phyloP scores from a whole-genome alignment of 345 rosid species.

The Gossypioides kirkii region DNA sequence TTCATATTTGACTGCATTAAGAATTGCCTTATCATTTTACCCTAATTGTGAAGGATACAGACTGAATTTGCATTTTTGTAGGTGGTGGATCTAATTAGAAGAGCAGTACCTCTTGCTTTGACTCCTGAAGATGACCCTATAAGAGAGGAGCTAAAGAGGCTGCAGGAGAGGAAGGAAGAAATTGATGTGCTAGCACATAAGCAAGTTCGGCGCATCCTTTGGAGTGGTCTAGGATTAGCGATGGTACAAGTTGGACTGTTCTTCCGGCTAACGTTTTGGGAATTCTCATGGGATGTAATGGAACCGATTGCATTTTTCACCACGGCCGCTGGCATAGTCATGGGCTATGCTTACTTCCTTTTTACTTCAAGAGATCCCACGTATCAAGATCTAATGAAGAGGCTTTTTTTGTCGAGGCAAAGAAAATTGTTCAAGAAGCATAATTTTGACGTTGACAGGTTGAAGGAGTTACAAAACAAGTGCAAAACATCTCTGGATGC shows the following conservation, averaged over 20 bases:
- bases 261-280: constrained; percentile 93
- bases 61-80: constrained; percentile 17
- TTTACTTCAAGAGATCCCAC: constrained; percentile 84
- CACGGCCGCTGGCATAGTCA: constrained; percentile 60
- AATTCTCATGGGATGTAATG: constrained; percentile 98
- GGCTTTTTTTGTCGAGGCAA: constrained; percentile 82
- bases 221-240: constrained; percentile 62
- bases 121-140: constrained; percentile 33
- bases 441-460: constrained; percentile 59
- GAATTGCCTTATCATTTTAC: background rate
- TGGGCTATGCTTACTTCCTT: constrained; percentile 88
- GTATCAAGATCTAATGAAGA: constrained; percentile 90
- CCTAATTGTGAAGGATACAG: background rate
- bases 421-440: constrained; percentile 57
- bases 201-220: constrained; percentile 79
- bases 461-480: constrained; percentile 62
- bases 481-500: constrained; percentile 48
- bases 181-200: constrained; percentile 78
- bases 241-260: constrained; percentile 59
- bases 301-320: constrained; percentile 85
- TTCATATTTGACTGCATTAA: background rate
- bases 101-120: constrained; percentile 55
- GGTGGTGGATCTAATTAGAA: constrained; percentile 87
- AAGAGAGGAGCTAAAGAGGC: constrained; percentile 55
- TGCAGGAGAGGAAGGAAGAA: constrained; percentile 68